phyloP scores from a whole-genome alignment of 2,329 filamentous ascomycete genomes.

The Phoma sp. region DNA sequence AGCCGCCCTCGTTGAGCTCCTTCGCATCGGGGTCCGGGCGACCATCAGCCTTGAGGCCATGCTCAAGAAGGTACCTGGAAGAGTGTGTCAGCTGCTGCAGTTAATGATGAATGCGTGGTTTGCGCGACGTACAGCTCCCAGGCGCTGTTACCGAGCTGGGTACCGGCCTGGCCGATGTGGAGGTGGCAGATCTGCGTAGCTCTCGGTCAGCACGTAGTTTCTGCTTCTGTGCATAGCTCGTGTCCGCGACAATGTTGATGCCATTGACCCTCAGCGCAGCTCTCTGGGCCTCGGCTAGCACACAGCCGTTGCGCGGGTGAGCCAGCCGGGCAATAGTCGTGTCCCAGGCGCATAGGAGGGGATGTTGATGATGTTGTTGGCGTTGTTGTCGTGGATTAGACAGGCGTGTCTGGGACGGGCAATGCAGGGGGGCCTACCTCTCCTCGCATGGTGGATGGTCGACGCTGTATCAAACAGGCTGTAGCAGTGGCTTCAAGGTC shows the following conservation, averaged over 20 bases:
- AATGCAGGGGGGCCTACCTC: conserved; percentile 42
- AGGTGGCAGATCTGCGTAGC: conserved; percentile 65
- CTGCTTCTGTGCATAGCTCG: not conserved
- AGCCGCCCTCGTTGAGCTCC: conserved; percentile 67
- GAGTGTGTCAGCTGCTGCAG: conserved; percentile 25
- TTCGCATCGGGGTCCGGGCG: conserved; percentile 66
- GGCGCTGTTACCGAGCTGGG: conserved; percentile 75
- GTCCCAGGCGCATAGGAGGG: conserved; percentile 18
- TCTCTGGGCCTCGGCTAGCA: conserved; percentile 7
- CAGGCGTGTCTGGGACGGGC: conserved; percentile 34
- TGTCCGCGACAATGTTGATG: not conserved
- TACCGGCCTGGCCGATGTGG: conserved; percentile 74
- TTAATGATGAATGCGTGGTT: conserved; percentile 13
- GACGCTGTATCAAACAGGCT: conserved; percentile 46
- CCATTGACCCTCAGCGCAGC: conserved; percentile 6
- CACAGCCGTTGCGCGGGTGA: conserved; percentile 1
- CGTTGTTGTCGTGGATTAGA: not conserved
- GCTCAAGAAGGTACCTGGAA: conserved; percentile 72
- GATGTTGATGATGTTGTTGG: not conserved
- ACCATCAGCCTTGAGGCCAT: conserved; percentile 71
- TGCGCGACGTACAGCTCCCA: conserved; percentile 71
- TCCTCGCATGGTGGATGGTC: conserved; percentile 48
- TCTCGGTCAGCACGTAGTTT: conserved; percentile 21
- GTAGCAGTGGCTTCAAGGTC: conserved; percentile 28
- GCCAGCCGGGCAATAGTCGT: conserved; percentile 10